Conservation (phyloP, 2,329 filamentous ascomycete species). For the Neoarthrinium moseri region DNA sequence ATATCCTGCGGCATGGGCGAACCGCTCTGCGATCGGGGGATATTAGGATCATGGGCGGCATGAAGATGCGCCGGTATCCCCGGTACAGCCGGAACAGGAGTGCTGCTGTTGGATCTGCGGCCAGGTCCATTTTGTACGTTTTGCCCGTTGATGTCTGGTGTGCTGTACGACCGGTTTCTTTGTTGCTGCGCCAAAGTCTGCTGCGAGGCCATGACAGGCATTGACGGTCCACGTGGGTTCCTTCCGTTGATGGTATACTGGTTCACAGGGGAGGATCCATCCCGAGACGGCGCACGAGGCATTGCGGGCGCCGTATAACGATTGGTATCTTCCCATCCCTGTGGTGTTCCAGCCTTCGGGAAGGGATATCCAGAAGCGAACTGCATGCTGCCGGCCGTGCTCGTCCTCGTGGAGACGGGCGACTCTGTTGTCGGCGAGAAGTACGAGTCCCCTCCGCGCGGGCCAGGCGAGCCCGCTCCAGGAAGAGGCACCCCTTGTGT, state of each 20-base stretch:
- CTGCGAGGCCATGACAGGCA: conserved; percentile 67
- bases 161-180: conserved; percentile 87
- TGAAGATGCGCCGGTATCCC: conserved; percentile 73
- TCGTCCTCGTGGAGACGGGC: conserved; percentile 72
- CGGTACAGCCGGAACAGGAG: conserved; percentile 66
- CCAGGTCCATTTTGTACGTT: conserved; percentile 59
- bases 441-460: conserved; percentile 75
- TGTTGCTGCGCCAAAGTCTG: conserved; percentile 62
- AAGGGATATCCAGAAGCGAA: conserved; percentile 59
- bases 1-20: conserved; percentile 70
- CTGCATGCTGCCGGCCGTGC: conserved; percentile 74
- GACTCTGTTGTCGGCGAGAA: conserved; percentile 87
- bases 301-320: conserved; percentile 88
- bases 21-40: conserved; percentile 77
- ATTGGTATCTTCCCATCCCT: conserved; percentile 70
- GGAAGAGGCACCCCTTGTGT: conserved; percentile 40
- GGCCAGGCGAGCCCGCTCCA: conserved; percentile 56
- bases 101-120: conserved; percentile 52
- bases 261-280: conserved; percentile 65
- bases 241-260: conserved; percentile 63
- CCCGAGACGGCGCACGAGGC: conserved; percentile 76
- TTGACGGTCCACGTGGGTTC: conserved; percentile 72
- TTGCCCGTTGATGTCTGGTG: conserved; percentile 83
- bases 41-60: conserved; percentile 45
- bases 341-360: conserved; percentile 69